Percentiles rank a stretch among this genome's conserved stretches.
phyloP scores from a whole-genome alignment of 2,329 filamentous ascomycete species.

The Chrysoporthe austroafricana region DNA sequence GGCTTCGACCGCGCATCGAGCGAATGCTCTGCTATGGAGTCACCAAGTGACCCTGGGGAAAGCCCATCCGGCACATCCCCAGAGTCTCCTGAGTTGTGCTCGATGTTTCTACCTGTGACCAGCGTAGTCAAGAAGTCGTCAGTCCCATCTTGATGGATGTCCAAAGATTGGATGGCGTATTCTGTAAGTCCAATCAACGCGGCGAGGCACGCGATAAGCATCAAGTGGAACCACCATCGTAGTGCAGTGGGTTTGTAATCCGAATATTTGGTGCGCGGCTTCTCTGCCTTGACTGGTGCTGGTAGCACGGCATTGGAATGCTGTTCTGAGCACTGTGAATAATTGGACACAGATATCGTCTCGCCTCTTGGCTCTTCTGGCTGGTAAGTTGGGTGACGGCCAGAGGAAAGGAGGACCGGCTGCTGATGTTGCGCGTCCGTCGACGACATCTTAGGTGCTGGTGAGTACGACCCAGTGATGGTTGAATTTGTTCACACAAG shows the following conservation, averaged over 20 bases:
- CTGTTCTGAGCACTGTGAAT: not conserved
- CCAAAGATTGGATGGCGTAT: constrained; percentile 13
- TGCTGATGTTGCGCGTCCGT: not conserved
- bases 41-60: not conserved
- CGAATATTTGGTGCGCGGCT: not conserved
- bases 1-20: not conserved
- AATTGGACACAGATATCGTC: constrained; percentile 1
- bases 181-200: constrained; percentile 16
- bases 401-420: not conserved
- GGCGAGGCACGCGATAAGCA: constrained; percentile 19
- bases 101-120: not conserved
- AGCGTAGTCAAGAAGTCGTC: not conserved
- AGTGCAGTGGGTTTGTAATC: constrained; percentile 24
- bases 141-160: not conserved
- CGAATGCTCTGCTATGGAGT: not conserved
- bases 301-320: not conserved
- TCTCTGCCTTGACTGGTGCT: not conserved
- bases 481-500: not conserved
- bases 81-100: not conserved
- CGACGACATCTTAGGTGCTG: not conserved
- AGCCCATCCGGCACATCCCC: not conserved
- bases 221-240: constrained; percentile 22
- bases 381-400: not conserved
- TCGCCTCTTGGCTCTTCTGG: not conserved
- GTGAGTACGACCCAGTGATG: not conserved